Conservation (phyloP, 208 protist species). For the Leishmania amazonensis region DNA sequence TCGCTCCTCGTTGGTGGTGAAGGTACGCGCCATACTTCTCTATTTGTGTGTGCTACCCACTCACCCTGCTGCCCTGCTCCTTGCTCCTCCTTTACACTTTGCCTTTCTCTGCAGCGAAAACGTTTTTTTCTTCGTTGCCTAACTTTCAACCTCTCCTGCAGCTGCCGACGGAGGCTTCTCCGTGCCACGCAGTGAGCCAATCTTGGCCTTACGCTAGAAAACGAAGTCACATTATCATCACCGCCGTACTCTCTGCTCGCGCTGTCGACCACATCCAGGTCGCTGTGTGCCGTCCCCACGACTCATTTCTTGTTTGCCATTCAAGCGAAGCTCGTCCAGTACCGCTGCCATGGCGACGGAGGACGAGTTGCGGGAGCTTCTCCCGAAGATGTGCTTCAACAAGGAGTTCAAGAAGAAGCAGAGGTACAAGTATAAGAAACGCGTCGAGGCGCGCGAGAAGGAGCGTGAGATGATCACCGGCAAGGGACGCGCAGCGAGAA, state of each 20-base stretch:
- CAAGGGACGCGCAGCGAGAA: slow-evolving; percentile 21
- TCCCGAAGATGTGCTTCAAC: slow-evolving; percentile 54
- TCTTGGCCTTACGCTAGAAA: not conserved
- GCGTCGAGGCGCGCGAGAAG: slow-evolving; percentile 36
- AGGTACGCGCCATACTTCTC: not conserved
- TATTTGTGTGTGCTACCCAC: not conserved
- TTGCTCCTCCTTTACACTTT: not conserved
- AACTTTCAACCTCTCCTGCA: not conserved
- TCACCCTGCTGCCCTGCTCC: not conserved
- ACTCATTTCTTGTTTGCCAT: not conserved
- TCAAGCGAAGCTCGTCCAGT: not conserved
- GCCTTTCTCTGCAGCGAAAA: not conserved
- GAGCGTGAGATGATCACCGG: slow-evolving; percentile 33
- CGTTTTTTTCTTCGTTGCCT: not conserved
- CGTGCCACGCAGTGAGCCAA: not conserved
- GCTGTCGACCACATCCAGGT: not conserved
- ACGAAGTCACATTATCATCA: not conserved
- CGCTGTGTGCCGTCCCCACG: not conserved
- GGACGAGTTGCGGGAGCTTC: slow-evolving; percentile 34
- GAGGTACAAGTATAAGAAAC: slow-evolving; percentile 44
- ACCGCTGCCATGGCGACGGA: slow-evolving; percentile 18
- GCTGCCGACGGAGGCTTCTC: not conserved
- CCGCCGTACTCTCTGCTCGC: too few relatives aligned
- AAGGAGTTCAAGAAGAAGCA: slow-evolving; percentile 65
- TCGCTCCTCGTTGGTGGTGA: not conserved